Evolutionary conservation across 1,284 basidiomycete genomes (phyloP).

Genomic region (Moesziomyces parantarcticus): DNA sequence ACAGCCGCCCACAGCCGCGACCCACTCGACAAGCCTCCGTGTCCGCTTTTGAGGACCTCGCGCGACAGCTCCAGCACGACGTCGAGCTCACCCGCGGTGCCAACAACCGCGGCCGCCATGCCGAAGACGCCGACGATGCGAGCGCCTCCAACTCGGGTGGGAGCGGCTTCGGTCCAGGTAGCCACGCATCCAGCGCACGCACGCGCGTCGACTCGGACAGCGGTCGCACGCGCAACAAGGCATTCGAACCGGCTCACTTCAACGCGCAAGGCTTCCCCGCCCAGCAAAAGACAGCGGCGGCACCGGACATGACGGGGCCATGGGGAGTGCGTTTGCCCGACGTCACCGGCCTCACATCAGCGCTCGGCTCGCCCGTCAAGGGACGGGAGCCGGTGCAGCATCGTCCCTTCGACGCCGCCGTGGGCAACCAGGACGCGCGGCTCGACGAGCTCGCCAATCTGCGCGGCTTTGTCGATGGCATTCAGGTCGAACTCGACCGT

Average conservation of each 20-base stretch:
- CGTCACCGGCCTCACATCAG: constrained; percentile 53
- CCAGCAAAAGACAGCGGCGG: constrained; percentile 12
- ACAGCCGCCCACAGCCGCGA: constrained; percentile 19
- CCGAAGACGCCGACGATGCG: constrained; percentile 33
- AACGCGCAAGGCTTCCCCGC: constrained; percentile 39
- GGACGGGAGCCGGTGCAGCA: constrained; percentile 43
- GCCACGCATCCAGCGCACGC: constrained; percentile 45
- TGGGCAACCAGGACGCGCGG: constrained; percentile 41
- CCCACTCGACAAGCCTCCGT: constrained; percentile 12
- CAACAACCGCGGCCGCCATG: constrained; percentile 3
- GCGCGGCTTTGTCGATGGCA: constrained; percentile 45
- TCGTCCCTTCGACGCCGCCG: constrained; percentile 30
- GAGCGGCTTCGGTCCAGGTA: constrained; percentile 49
- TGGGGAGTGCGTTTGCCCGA: constrained; percentile 48
- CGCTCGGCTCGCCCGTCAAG: constrained; percentile 49
- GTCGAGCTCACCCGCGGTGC: constrained; percentile 33
- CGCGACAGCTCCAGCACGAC: constrained; percentile 40
- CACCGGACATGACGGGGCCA: constrained; percentile 18
- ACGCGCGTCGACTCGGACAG: constrained; percentile 30
- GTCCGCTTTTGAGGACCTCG: constrained; percentile 41
- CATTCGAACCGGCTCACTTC: constrained; percentile 21
- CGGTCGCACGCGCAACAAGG: constrained; percentile 11
- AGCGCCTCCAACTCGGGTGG: constrained; percentile 48
- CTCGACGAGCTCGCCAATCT: constrained; percentile 49
- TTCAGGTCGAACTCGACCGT: constrained; percentile 47